Conservation (phyloP, 345 rosid genomes). For the Limnanthes douglasii region DNA sequence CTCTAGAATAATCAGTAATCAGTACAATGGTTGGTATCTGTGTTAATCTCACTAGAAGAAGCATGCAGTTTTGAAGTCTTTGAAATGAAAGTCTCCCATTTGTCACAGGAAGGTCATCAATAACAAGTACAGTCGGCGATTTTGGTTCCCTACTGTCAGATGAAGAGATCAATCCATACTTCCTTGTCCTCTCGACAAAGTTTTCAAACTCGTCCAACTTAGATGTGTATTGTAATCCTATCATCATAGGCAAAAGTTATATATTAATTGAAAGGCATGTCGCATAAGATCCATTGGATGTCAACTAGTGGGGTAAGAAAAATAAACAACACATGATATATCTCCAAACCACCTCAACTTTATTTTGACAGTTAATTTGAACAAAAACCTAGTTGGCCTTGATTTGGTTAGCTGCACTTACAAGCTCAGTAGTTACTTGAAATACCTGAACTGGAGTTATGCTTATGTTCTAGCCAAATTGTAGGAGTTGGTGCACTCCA, state of each 20-base stretch:
- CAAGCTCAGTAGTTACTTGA: slow-evolving; percentile 3
- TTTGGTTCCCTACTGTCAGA: slow-evolving; percentile 20
- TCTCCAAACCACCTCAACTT: too few relatives aligned
- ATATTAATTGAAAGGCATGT: too few relatives aligned
- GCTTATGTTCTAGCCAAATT: slow-evolving; percentile 76
- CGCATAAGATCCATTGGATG: background rate
- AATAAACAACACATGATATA: too few relatives aligned
- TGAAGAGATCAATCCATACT: slow-evolving; percentile 47
- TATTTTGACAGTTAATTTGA: too few relatives aligned
- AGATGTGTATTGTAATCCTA: slow-evolving; percentile 62
- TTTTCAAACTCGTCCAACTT: slow-evolving; percentile 87
- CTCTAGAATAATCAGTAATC: slow-evolving; percentile 37
- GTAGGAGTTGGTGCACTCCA: slow-evolving; percentile 96
- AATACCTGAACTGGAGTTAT: slow-evolving; percentile 55
- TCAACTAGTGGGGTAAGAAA: slow-evolving; percentile 2
- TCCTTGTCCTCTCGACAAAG: slow-evolving; percentile 63
- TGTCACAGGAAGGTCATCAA: slow-evolving; percentile 84
- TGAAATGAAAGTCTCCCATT: slow-evolving; percentile 56
- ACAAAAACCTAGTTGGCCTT: slow-evolving; percentile 2
- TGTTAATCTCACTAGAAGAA: slow-evolving; percentile 55
- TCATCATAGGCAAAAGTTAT: slow-evolving; percentile 1
- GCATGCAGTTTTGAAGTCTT: slow-evolving; percentile 52
- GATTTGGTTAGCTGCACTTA: too few relatives aligned
- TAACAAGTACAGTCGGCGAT: slow-evolving; percentile 36
- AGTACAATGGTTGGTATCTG: slow-evolving; percentile 59